Conservation (phyloP, 208 protist species). For the Acanthamoeba comandoni region DNA sequence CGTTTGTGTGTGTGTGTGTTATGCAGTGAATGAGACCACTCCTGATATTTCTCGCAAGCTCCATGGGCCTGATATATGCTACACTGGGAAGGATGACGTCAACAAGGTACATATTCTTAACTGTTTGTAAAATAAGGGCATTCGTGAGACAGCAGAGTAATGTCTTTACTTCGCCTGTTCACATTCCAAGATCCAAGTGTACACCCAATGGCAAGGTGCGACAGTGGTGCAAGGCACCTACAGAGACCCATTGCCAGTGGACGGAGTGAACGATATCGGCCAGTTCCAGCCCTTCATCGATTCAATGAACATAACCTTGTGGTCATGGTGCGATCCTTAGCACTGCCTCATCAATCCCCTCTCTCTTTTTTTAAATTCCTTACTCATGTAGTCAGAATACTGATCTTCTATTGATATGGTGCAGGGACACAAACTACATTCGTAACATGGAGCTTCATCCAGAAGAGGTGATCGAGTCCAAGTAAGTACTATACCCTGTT, state of each 20-base stretch:
- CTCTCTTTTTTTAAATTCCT: too few species aligned
- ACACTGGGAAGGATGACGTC: conserved; percentile 67
- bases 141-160: too few species aligned
- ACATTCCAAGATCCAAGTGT: conserved; percentile 20
- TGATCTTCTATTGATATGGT: too few species aligned
- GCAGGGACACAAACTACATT: conserved; percentile 56
- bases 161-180: too few species aligned
- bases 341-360: too few species aligned
- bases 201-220: conserved; percentile 47
- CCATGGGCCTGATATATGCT: conserved; percentile 36
- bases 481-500: not conserved
- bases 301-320: too few species aligned
- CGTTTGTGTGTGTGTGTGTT: conserved; percentile 9
- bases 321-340: too few species aligned
- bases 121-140: not conserved
- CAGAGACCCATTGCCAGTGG: conserved; percentile 32
- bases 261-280: conserved; percentile 66
- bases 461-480: conserved; percentile 2
- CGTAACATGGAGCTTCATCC: conserved; percentile 34
- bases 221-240: not conserved
- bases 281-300: conserved; percentile 54
- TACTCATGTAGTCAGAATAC: too few species aligned
- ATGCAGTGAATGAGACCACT: conserved; percentile 41
- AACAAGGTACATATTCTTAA: conserved; percentile 8
- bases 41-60: conserved; percentile 35